Evolutionary conservation across 2,329 filamentous ascomycete species (phyloP).

Genomic region (Sclerotinia minor): DNA sequence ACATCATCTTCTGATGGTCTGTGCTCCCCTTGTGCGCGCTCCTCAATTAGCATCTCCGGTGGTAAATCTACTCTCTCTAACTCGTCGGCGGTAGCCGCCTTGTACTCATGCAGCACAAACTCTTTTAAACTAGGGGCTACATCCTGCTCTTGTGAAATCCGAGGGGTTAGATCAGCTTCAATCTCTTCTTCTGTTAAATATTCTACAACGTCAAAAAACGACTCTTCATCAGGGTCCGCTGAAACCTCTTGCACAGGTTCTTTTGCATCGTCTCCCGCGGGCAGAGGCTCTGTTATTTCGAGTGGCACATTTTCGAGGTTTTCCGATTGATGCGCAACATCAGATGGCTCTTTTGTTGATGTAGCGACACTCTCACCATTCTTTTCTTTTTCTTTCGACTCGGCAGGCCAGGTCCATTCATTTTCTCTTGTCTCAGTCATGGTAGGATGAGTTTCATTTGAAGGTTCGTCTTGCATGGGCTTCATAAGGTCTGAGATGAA

Average conservation of each 20-base stretch:
- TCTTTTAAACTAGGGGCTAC: background rate
- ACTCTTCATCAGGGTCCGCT: background rate
- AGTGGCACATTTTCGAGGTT: background rate
- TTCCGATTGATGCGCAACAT: background rate
- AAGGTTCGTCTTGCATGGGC: background rate
- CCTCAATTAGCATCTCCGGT: constrained; percentile 16
- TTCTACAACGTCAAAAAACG: constrained; percentile 7
- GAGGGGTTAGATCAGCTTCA: background rate
- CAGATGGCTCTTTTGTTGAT: background rate
- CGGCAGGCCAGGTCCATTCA: background rate
- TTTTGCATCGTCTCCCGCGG: background rate
- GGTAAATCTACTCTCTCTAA: background rate
- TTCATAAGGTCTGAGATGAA: background rate
- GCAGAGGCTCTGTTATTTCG: background rate
- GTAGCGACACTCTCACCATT: background rate
- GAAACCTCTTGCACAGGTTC: background rate
- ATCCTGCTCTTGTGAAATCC: background rate
- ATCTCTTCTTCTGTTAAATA: background rate
- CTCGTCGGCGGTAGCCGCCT: constrained; percentile 12
- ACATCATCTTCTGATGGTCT: constrained; percentile 29
- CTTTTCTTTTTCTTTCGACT: background rate
- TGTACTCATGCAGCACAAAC: background rate
- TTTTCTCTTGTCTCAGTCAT: background rate
- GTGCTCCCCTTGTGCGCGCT: constrained; percentile 11
- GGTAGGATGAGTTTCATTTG: background rate